Evolutionary conservation across 345 rosid genomes (phyloP).

Genomic region (Psidium friedrichsthalianum): DNA sequence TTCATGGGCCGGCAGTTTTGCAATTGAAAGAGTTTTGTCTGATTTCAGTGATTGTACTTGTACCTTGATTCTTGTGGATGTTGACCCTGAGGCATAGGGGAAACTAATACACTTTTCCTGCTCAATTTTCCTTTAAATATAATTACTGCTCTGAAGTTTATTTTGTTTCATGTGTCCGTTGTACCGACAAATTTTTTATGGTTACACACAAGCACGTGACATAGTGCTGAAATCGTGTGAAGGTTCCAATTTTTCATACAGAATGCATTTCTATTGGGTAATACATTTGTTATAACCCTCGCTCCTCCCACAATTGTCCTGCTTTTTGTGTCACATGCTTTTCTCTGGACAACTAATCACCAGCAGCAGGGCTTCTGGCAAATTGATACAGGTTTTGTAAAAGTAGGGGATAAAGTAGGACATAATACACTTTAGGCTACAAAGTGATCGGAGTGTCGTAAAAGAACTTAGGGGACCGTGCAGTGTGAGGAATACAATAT

Average conservation of each 20-base stretch:
- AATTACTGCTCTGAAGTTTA: neutral
- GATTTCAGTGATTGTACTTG: neutral
- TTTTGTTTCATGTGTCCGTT: neutral
- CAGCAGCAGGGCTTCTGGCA: neutral
- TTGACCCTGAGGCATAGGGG: neutral
- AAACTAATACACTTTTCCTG: neutral
- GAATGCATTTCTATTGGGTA: neutral
- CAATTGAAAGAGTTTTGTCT: neutral
- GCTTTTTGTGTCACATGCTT: neutral
- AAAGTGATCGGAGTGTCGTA: neutral
- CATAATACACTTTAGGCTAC: neutral
- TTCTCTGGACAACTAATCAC: neutral
- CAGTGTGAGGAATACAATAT: neutral
- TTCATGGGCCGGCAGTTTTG: neutral
- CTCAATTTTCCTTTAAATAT: neutral
- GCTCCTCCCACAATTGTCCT: neutral
- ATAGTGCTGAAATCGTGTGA: neutral
- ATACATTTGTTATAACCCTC: neutral
- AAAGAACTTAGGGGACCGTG: neutral
- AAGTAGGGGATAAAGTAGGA: neutral
- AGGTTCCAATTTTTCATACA: neutral
- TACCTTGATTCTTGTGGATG: neutral
- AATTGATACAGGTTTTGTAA: neutral
- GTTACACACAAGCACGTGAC: neutral
- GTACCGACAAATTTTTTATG: neutral